Base-by-base conservation (phyloP, 768 basidiomycete genomes). In the Leccinum aurantiacum region DNA sequence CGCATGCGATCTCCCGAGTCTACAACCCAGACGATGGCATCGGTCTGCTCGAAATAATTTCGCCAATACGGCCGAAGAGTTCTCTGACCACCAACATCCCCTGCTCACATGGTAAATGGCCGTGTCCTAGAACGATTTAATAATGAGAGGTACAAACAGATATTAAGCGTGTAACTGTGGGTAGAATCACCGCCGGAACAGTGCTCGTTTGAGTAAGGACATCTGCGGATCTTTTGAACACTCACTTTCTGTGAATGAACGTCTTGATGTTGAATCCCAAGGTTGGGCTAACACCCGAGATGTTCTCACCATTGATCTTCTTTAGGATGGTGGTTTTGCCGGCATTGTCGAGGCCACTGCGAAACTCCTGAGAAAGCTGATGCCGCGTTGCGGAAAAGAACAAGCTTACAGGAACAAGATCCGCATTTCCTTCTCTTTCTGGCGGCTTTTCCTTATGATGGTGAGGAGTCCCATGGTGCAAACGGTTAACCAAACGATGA, bases 191-290 rank as follows among this genome's bases (percentile, higher is more conserved):
- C 41, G 7, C 31, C 57, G 52, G 71, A 73, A 71, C n/a, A 61
- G 37, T 60, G 44, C 65, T 53, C 35, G 57, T 65, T 65, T 63
- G 50, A 53, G 63, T 59, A 44, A 35, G 49, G 54, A 46, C 53
- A 74, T 49, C 53, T 24, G 63, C 56, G 66, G 56, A 64, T 66
- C 64, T 15, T 37, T 64, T 63, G 59, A 51, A 56, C 41, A 71
- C 84, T 75, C 74, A 98, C 93, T 90, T 90, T 75, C 89, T 84
- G 74, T 97, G 91, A 27, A 86, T 79, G 68, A 98, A 93, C 6
- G 96, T 97, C 80, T 95, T 96, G 81, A 98, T 99, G 74, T 98
- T 97, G 82, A 99, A 99, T 11, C 97, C 97, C 14, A 99, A 79
- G 10, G 97, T 98, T 2, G 97, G 97, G 68, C 90, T 93, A 57